Evolutionary conservation across 192 early-diverging fungal genomes (phyloP), one percentile per base, ranked within the genome.

Genomic region (Coemansia sp.): DNA sequence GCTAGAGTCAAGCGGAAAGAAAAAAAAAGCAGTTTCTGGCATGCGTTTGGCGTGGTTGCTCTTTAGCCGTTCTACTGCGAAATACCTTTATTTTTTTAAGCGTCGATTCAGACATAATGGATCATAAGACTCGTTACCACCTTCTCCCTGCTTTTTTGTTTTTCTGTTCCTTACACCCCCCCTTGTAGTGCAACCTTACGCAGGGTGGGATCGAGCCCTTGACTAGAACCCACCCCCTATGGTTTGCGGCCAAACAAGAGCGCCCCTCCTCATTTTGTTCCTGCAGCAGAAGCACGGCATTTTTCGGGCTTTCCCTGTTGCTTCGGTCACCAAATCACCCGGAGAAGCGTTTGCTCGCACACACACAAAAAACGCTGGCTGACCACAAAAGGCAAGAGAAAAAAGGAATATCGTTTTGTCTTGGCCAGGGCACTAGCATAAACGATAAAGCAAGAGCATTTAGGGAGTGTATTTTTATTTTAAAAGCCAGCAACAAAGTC

Each of bases 301-400:
- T 20, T 33, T 5, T 76, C 74, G 74, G 74, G 61, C 75, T 67
- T 68, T 68, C 66, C 59, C 52, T 67, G 42, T 59, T 63, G 32
- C 64, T 70, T 73, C 68, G 76, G 76, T 73, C 56, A 73, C 76
- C 65, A 80, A 80, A 80, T 80, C 77, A 80, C 72, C 77, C 77
- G 76, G 72, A 50, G 40, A 48, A 59, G 42, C 14, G 22, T 36
- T 40, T 32, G 20, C 25, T 32, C 33, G 29, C 49, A 56, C 25
- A 34, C 31, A 38, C 3, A 32, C 2, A 58, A 48, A 45, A 60
- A 33, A 22, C n/a, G 28, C 22, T 30, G 20, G 51, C 51, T 54
- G 20, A 22, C 20, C 51, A 16, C 51, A 17, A 6, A 22, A 25
- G 50, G n/a, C 22, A 51, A 7, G 22, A 51, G 50, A 51, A 54